Evolutionary conservation across 495 filamentous ascomycete species (phyloP).

Genomic region (Lasiosphaeris hirsuta): DNA sequence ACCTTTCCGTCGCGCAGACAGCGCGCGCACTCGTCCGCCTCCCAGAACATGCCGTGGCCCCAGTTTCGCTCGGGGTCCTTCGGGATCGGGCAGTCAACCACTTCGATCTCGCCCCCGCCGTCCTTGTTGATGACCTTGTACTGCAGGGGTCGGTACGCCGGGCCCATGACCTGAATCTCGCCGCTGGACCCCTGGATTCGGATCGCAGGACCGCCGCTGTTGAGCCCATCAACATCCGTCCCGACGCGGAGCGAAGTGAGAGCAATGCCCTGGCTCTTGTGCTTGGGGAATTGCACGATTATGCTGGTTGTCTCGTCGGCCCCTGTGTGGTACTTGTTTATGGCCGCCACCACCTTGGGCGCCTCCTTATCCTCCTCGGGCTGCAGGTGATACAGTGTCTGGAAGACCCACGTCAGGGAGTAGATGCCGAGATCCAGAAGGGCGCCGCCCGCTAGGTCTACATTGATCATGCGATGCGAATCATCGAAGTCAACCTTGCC

Average conservation of each 20-base stretch:
- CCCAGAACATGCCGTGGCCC: constrained; percentile 90
- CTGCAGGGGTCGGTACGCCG: constrained; percentile 64
- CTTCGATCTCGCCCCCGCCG: constrained; percentile 46
- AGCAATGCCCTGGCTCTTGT: constrained; percentile 70
- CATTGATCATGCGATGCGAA: constrained; percentile 78
- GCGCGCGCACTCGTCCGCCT: constrained; percentile 84
- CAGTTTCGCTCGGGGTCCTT: constrained; percentile 45
- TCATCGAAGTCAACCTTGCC: constrained; percentile 46
- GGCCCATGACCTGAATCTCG: constrained; percentile 78
- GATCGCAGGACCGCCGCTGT: constrained; percentile 61
- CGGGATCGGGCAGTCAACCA: constrained; percentile 63
- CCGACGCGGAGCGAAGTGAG: constrained; percentile 68
- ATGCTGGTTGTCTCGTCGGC: constrained; percentile 81
- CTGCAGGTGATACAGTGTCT: constrained; percentile 79
- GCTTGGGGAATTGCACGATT: constrained; percentile 69
- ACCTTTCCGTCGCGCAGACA: constrained; percentile 78
- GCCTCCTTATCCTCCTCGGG: constrained; percentile 54
- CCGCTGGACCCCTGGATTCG: constrained; percentile 83
- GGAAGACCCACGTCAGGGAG: constrained; percentile 89
- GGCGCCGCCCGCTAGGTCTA: constrained; percentile 79
- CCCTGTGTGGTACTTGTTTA: constrained; percentile 76
- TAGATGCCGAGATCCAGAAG: constrained; percentile 90
- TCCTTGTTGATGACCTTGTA: constrained; percentile 59
- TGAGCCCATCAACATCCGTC: constrained; percentile 62
- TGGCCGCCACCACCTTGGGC: constrained; percentile 50